A percentile compares a stretch with the other conserved stretches of the same genome.
Conservation (phyloP, 305 asterid genomes). For the Ilex paraguariensis region DNA sequence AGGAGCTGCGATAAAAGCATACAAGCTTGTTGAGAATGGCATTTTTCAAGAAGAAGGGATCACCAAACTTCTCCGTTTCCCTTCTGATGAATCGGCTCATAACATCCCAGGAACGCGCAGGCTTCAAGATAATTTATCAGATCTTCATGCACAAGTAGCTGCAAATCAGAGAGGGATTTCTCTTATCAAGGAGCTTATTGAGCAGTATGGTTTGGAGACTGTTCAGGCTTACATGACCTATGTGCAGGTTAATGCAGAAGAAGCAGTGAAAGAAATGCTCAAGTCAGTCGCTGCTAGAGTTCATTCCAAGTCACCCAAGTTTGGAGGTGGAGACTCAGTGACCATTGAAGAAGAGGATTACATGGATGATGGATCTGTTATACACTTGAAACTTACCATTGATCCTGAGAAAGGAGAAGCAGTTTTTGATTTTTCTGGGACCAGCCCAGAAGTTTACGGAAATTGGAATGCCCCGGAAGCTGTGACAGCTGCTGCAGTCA, state of each 20-base stretch:
- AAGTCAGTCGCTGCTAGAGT: conserved; percentile 66
- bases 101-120: conserved; percentile 83
- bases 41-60: conserved; percentile 83
- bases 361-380: conserved; percentile 91
- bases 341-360: conserved; percentile 84
- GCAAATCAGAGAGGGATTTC: conserved; percentile 94
- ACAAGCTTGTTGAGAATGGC: conserved; percentile 90
- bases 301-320: conserved; percentile 25
- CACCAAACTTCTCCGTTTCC: conserved; percentile 58
- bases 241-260: conserved; percentile 90
- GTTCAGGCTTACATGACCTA: conserved; percentile 91
- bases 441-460: conserved; percentile 93
- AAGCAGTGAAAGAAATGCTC: conserved; percentile 93
- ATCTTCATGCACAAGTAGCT: conserved; percentile 94
- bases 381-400: conserved; percentile 72
- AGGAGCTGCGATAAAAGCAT: conserved; percentile 95
- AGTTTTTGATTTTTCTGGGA: conserved; percentile 79
- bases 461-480: conserved; percentile 99
- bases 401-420: conserved; percentile 80
- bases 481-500: conserved; percentile 91
- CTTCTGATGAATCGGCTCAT: conserved; percentile 47
- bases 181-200: conserved; percentile 87
- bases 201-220: conserved; percentile 74
- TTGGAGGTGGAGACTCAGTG: conserved; percentile 29
- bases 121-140: conserved; percentile 91